Conservation (phyloP, 345 rosid species). For the Abelmoschus esculentus region DNA sequence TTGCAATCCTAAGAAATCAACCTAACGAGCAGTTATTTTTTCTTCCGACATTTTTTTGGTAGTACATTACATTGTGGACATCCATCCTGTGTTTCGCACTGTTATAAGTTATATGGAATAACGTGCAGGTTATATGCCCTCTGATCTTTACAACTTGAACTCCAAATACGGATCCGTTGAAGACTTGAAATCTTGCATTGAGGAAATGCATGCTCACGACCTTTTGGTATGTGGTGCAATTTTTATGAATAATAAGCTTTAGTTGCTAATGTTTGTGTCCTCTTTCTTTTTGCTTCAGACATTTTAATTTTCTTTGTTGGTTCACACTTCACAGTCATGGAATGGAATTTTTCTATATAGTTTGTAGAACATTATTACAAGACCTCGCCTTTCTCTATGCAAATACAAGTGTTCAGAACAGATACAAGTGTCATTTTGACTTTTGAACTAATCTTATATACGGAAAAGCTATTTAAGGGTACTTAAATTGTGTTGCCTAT, state of each 20-base stretch:
- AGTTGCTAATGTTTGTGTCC: background rate
- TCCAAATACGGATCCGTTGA: constrained; percentile 40
- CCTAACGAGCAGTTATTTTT: background rate
- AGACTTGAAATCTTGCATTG: constrained; percentile 36
- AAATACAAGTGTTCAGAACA: background rate
- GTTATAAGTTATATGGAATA: background rate
- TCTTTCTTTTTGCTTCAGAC: background rate
- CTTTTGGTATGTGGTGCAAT: constrained; percentile 24
- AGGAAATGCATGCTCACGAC: constrained; percentile 42
- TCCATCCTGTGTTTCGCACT: background rate
- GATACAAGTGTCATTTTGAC: background rate
- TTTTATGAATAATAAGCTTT: background rate
- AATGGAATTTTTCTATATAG: background rate
- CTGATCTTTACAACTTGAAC: constrained; percentile 50
- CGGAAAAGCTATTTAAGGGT: background rate
- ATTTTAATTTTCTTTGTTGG: background rate
- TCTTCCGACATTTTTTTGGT: too few relatives aligned
- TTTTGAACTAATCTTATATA: background rate
- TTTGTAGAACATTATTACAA: too few relatives aligned
- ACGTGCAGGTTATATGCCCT: constrained; percentile 45
- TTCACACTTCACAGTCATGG: background rate
- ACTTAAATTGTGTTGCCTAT: constrained; percentile 7
- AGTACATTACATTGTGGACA: background rate
- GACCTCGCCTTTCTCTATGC: background rate
- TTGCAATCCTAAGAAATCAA: background rate